Percentiles rank a stretch among this genome's conserved stretches.
Conservation (phyloP, 1,284 basidiomycete genomes). For the Salmacisia buchloeana region DNA sequence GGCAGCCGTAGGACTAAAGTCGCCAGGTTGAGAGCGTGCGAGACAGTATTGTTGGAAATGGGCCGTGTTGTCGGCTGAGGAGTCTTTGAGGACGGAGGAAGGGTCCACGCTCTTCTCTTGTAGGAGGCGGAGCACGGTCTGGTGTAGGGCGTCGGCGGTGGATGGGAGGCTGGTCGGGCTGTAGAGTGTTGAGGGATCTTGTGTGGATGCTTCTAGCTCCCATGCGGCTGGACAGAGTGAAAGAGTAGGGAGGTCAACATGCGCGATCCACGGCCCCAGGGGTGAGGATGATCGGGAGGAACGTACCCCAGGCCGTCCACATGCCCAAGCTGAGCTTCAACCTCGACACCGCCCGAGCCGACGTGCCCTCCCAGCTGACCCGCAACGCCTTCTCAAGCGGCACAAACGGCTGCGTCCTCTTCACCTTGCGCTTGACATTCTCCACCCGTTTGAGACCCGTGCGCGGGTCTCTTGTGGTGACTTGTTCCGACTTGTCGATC, state of each 20-base stretch:
- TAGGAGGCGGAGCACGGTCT: background rate
- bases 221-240: slow-evolving; percentile 9
- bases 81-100: background rate
- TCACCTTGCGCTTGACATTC: slow-evolving; percentile 41
- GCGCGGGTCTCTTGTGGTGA: background rate
- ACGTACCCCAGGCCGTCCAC: no score
- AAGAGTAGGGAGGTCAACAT: no score
- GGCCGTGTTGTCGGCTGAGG: background rate
- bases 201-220: background rate
- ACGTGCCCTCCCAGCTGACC: slow-evolving; percentile 63
- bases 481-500: slow-evolving; percentile 57
- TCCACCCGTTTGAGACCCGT: slow-evolving; percentile 19
- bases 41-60: slow-evolving; percentile 4
- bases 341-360: background rate
- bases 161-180: background rate
- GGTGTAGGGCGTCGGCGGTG: background rate
- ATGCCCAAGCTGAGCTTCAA: background rate
- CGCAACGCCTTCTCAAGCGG: slow-evolving; percentile 34
- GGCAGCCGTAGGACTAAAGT: slow-evolving; percentile 53
- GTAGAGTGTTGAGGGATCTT: slow-evolving; percentile 1
- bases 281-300: no score
- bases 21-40: slow-evolving; percentile 5
- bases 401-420: background rate
- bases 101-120: background rate
- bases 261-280: no score